Conservation (phyloP, 208 protist genomes). For the Leishmania amazonensis region DNA sequence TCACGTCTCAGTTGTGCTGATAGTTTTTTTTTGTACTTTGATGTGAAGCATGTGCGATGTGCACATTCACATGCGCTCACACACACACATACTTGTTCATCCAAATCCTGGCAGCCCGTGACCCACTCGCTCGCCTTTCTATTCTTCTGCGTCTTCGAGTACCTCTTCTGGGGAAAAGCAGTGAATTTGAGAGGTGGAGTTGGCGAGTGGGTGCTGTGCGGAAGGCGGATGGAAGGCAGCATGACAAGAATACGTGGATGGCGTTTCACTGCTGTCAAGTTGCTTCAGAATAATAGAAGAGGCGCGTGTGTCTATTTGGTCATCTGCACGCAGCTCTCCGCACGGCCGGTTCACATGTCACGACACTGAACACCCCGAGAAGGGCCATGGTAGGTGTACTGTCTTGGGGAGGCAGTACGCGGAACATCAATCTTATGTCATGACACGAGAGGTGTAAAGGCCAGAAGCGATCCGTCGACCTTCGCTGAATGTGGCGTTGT, state of each 20-base stretch:
- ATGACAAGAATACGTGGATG: neutral
- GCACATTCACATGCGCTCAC: neutral
- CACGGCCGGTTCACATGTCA: neutral
- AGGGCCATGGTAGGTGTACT: neutral
- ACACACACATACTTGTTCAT: neutral
- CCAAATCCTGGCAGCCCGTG: neutral
- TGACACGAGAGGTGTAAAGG: neutral
- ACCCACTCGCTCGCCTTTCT: neutral
- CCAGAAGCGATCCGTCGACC: neutral
- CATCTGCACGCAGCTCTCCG: neutral
- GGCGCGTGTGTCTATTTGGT: neutral
- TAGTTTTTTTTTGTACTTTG: neutral
- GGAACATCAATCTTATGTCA: neutral
- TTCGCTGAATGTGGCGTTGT: neutral
- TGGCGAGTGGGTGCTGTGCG: neutral
- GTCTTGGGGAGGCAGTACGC: conserved; percentile 7
- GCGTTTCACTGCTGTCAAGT: neutral
- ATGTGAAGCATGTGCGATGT: neutral
- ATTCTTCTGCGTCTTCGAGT: neutral
- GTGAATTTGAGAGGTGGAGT: neutral
- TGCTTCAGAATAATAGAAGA: neutral
- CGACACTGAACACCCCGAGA: neutral
- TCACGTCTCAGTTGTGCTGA: neutral
- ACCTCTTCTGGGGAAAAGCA: conserved; percentile 10
- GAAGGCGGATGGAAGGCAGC: too few species aligned